phyloP scores from a whole-genome alignment of 805 yeast species.

The Spathaspora boniae region DNA sequence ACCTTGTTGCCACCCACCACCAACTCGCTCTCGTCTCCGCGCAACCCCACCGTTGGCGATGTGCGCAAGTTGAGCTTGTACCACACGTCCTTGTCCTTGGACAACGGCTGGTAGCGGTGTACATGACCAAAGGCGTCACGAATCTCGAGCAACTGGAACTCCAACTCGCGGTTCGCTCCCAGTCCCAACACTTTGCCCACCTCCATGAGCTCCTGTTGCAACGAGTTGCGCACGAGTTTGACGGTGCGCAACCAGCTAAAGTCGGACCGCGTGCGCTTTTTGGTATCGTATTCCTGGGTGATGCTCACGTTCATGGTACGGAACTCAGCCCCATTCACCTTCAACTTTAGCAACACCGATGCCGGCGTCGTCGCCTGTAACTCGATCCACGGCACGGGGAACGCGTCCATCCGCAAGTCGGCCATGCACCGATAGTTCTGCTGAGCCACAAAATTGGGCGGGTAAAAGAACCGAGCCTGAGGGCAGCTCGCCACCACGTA shows the following conservation, averaged over 20 bases:
- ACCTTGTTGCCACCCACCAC: conserved; percentile 10
- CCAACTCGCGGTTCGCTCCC: conserved; percentile 14
- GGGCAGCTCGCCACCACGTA: conserved; percentile 79
- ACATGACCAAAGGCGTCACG: conserved; percentile 31
- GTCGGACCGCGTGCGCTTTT: conserved; percentile 32
- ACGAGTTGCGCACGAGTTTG: conserved; percentile 25
- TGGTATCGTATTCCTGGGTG: conserved; percentile 9
- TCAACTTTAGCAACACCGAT: conserved; percentile 22
- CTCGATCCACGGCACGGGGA: conserved; percentile 44
- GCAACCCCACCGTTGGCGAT: conserved; percentile 21
- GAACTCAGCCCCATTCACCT: conserved; percentile 21
- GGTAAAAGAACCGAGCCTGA: conserved; percentile 49
- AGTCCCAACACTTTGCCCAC: conserved; percentile 18
- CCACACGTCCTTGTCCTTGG: conserved; percentile 34
- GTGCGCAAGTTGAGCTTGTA: conserved; percentile 24
- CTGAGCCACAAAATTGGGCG: conserved; percentile 19
- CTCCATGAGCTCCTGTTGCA: conserved; percentile 24
- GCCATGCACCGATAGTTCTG: conserved; percentile 53
- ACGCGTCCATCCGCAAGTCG: conserved; percentile 34
- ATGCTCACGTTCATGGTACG: conserved; percentile 23
- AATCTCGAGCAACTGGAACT: conserved; percentile 33
- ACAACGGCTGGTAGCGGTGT: conserved; percentile 33
- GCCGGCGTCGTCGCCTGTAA: conserved; percentile 77
- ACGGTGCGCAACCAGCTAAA: conserved; percentile 19
- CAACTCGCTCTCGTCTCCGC: conserved; percentile 14